phyloP scores from a whole-genome alignment of 352 stramenopile species.

The Globisporangium apiculatum region DNA sequence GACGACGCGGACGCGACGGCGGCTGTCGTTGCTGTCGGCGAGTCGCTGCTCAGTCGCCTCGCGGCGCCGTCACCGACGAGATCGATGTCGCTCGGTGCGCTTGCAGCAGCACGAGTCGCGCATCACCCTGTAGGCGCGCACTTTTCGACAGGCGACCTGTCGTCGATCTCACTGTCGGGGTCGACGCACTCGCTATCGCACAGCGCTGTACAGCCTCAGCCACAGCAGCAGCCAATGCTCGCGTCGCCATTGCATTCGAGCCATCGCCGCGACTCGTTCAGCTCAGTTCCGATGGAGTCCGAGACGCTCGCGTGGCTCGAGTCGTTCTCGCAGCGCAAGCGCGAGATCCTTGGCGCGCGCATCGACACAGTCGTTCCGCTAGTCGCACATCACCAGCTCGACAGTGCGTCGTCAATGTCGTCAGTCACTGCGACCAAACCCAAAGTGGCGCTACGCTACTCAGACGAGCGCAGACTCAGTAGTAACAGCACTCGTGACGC shows the following conservation, averaged over 20 bases:
- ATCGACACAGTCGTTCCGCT: constrained; percentile 17
- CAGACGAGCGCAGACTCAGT: background rate
- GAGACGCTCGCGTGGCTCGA: constrained; percentile 61
- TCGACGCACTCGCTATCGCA: background rate
- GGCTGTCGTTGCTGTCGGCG: constrained; percentile 16
- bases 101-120: background rate
- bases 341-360: constrained; percentile 41
- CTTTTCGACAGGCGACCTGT: constrained; percentile 4
- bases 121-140: background rate
- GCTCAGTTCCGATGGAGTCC: constrained; percentile 13
- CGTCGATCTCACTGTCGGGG: constrained; percentile 7
- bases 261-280: constrained; percentile 13
- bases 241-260: background rate
- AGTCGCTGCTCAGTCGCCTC: constrained; percentile 29
- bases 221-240: background rate
- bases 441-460: background rate
- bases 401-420: background rate
- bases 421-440: background rate
- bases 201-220: background rate
- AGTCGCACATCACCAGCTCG: background rate
- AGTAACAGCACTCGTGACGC: too few species aligned
- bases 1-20: constrained; percentile 17
- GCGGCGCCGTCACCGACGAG: constrained; percentile 8
- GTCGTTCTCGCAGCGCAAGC: constrained; percentile 55
- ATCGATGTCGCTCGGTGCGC: constrained; percentile 3